Evolutionary conservation across 148 eudicot species (phyloP), one percentile per base, ranked within the genome.

Genomic region (Silene conica): DNA sequence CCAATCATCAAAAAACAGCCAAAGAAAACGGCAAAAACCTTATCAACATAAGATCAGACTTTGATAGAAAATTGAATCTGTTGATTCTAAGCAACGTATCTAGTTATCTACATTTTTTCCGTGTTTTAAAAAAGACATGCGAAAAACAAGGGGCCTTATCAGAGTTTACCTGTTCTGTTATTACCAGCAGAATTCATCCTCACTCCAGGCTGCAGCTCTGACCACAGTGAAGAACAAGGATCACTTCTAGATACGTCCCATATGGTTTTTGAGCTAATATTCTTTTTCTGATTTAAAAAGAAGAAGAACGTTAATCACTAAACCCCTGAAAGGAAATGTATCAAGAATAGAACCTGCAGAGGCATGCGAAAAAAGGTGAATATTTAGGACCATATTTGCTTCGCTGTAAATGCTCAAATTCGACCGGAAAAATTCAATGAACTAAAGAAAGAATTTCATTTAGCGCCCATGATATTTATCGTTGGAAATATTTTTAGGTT

Each of bases 251-350:
- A 25, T 74, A 50, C 87, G 58, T 67, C 78, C 72, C 84, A 78
- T 71, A 71, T 59, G 50, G 72, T 26, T 74, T 56, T 68, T 54
- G 82, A 73, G 71, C 73, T 69, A 41, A 80, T 54, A 31, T 80
- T 86, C 72, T 79, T 86, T 76, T 67, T 79, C 89, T 86, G 89
- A 75, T 77, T 67, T 73, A 65, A 18, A 60, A 50, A 55, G 38
- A 46, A 28, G 43, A 61, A 48, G 71, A 56, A 22, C 18, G 16
- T 60, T 69, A 76, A 21, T 25, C 46, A 58, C 58, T 9, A 73
- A 12, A 67, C 26, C 56, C 14, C 66, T 43, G 12, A 28, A 59
- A 74, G 63, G 59, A 69, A 69, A 73, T 31, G 45, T 59, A 74
- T 70, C 20, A 76, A 57, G 20, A n/a, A 5, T 14, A 74, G n/a